phyloP scores from a whole-genome alignment of 2,329 filamentous ascomycete genomes.

The Neofusicoccum ribis region DNA sequence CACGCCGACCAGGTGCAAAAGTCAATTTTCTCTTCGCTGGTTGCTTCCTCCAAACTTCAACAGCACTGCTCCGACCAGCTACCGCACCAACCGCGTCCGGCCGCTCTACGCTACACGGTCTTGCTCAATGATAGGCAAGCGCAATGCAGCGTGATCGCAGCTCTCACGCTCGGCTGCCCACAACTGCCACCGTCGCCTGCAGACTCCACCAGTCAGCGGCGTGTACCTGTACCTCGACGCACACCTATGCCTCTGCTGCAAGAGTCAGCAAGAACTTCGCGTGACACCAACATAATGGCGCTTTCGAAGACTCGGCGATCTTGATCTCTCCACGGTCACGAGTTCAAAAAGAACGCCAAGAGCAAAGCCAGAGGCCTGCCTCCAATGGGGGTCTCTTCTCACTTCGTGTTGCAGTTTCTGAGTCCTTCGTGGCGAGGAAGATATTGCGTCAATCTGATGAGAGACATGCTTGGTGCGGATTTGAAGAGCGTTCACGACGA shows the following conservation, averaged over 20 bases:
- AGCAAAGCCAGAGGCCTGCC: constrained; percentile 75
- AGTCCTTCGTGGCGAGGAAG: constrained; percentile 68
- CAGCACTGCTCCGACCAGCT: not conserved
- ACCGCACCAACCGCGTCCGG: not conserved
- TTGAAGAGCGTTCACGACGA: not conserved
- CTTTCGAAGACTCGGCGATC: constrained; percentile 89
- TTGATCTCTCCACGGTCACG: constrained; percentile 67
- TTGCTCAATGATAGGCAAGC: not conserved
- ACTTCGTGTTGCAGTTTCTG: constrained; percentile 86
- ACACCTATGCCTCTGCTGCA: constrained; percentile 8
- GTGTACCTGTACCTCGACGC: constrained; percentile 14
- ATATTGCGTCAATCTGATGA: constrained; percentile 86
- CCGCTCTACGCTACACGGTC: not conserved
- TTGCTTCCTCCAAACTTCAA: not conserved
- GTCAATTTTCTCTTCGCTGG: not conserved
- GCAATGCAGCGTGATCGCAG: too few species aligned
- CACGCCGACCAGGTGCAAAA: not conserved
- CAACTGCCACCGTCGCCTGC: too few species aligned
- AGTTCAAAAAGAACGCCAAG: constrained; percentile 88
- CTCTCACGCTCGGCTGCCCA: too few species aligned
- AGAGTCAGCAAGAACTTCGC: not conserved
- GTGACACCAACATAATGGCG: constrained; percentile 52
- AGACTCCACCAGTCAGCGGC: too few species aligned
- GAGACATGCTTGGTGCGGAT: constrained; percentile 55
- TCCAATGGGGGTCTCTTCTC: constrained; percentile 67